Base-by-base conservation (phyloP, 352 stramenopile genomes). In the Phytopythium oedochilum region DNA sequence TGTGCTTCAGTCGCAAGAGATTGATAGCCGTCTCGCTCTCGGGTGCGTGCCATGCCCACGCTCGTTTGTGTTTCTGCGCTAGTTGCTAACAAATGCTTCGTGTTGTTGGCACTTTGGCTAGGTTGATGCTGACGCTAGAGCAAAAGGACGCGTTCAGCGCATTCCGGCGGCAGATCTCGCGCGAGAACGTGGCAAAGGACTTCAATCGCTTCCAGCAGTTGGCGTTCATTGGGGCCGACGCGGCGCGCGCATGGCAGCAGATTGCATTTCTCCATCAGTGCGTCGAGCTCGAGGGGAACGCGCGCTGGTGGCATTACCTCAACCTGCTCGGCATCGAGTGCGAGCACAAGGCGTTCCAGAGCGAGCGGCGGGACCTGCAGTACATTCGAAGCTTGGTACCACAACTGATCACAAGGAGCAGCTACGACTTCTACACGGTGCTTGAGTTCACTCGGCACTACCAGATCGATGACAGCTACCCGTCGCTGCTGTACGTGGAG, bases 371-470 rank as follows among this genome's bases (percentile, higher is more conserved):
- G 10, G 78, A 94, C 56, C 47, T 89, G n/a, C 57, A 73, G 39
- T 86, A 88, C 39, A 88, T 94, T 49, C 78, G 73, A 20, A 55
- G 48, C 8, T 64, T 94, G 26, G 81, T 94, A 1, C 83, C 81
- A 25, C 64, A 57, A 15, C 59, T 92, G 36, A 64, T 94, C 32
- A 61, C 63, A 32, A 83, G 72, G 40, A 94, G 75, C 49, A 89
- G 82, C 26, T 88, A 74, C 36, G 83, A 94, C 46, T 87, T 90
- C 26, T 89, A 90, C 53, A 89, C 79, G 3, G 78, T 90, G 29
- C 59, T 88, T 14, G 83, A 94, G 48, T 92, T 94, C 48, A 88
- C 83, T 22, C 71, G 81, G 0, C 79, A 94, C 38, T 94, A 94
- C 63, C 77, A 94, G 49, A 89, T 94, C 45, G 79, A 91, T 20